Conservation (phyloP, 2,329 filamentous ascomycete species). For the Karstenula rhodostoma region DNA sequence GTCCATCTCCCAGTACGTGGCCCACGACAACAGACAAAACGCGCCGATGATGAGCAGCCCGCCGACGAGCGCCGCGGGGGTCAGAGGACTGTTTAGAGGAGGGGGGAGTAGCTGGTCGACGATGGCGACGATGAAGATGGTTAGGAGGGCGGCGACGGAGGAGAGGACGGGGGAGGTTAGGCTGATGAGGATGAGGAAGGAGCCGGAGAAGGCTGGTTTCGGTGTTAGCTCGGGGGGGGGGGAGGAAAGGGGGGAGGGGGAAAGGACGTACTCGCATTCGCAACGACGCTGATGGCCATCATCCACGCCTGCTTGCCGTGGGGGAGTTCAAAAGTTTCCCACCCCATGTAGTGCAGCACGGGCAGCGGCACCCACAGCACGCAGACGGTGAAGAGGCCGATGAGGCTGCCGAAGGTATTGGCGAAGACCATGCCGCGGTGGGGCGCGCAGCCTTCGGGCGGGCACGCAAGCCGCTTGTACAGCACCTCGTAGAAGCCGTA, state of each 20-base stretch:
- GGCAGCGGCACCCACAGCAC: slow-evolving; percentile 94
- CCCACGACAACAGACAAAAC: slow-evolving; percentile 87
- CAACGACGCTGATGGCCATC: slow-evolving; percentile 79
- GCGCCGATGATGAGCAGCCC: slow-evolving; percentile 87
- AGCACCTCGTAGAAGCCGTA: slow-evolving; percentile 98
- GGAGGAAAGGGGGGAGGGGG: not conserved
- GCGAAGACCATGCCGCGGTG: slow-evolving; percentile 96
- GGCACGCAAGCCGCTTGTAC: slow-evolving; percentile 93
- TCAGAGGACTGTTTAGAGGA: slow-evolving; percentile 73
- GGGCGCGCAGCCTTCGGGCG: slow-evolving; percentile 84
- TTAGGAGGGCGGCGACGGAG: slow-evolving; percentile 90
- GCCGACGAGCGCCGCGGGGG: slow-evolving; percentile 78
- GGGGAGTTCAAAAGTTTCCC: slow-evolving; percentile 85
- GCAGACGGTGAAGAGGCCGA: slow-evolving; percentile 83
- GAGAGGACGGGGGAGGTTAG: slow-evolving; percentile 92
- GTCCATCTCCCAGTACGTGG: slow-evolving; percentile 91
- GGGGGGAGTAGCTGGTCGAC: slow-evolving; percentile 85
- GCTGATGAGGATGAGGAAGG: slow-evolving; percentile 90
- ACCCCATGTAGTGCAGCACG: slow-evolving; percentile 77
- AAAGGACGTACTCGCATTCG: slow-evolving; percentile 75
- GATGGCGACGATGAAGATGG: slow-evolving; percentile 94
- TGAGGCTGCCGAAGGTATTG: slow-evolving; percentile 87
- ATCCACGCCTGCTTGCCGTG: slow-evolving; percentile 79
- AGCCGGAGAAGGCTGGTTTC: slow-evolving; percentile 77
- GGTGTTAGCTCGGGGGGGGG: slow-evolving; percentile 19